Evolutionary conservation across 108 stramenopile species (phyloP), one percentile per base, ranked within the genome.

Genomic region (Aurantiochytrium sp.): DNA sequence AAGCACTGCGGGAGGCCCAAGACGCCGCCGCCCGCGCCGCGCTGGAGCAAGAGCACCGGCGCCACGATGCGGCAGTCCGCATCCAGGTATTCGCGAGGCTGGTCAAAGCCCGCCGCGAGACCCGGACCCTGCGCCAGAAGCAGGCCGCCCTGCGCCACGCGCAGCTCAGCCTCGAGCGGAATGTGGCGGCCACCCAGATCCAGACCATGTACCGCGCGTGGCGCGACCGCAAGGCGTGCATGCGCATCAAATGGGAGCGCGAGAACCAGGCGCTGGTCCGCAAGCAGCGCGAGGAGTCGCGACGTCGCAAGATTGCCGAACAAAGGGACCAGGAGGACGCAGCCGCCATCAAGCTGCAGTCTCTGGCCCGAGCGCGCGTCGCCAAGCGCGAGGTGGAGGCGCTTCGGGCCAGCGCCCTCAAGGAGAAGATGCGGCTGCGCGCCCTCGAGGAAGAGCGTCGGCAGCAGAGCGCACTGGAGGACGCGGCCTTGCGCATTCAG

Each of bases 401-500:
- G 45, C 45, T 12, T 12, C 73, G 73, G 8, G 45, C 39, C n/a
- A 48, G 45, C n/a, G 73, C 73, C 12, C 10, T 21, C 27, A 48
- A 41, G n/a, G 73, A 81, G 45, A 81, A 81, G 24, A 41, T 41
- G 73, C 39, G 45, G 36, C 2, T 81, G 42, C n/a, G 30, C 24
- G 73, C 39, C 6, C 30, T 81, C 1, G 73, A 81, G 30, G 42
- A 48, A 12, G 45, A 81, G 73, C 73, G 73, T 6, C 21, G 45
- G 30, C 42, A 81, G 30, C 42, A 81, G 24, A 48, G 42, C 8
- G n/a, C 73, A 19, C 39, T 81, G 36, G 73, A 81, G 24, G 73
- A 81, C 21, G 73, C 73, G 12, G 86, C 86, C 4, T 39, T 87
- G 45, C 86, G 86, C 24, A 37, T 87, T 21, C 86, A 87, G 41